Evolutionary conservation across 148 eudicot genomes (phyloP), one percentile per base, ranked within the genome.

Genomic region (Silene conica): DNA sequence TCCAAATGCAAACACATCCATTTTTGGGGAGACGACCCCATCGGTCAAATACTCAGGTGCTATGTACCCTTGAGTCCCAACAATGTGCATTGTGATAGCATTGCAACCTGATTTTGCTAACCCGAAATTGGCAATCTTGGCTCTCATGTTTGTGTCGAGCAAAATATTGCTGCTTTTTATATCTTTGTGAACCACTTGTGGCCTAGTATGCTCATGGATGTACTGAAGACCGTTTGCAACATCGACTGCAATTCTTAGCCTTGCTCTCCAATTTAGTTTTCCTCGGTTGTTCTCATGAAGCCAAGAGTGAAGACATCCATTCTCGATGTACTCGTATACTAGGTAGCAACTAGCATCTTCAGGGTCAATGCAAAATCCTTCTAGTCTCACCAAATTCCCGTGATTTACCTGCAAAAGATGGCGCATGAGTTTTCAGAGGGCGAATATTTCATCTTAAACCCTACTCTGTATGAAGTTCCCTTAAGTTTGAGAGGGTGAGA

Each of bases 31-130:
- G 52, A 94, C 97, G 1, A 91, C 82, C 12, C 98, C 98, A 48
- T 94, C 97, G 0, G 89, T 45, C 56, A 94, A 60, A 58, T 94
- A 94, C 62, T 94, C 98, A 0, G 98, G 98, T 12, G 98, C 91
- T 50, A 94, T 89, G 85, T 91, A 94, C n/a, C 98, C 98, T 65
- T 93, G 95, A 6, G 98, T 91, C 16, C 97, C 98, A 1, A 94
- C 98, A 65, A 94, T 91, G 83, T 94, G 97, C 89, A 85, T 87
- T 8, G 98, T 94, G 34, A 91, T 94, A 54, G 97, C 97, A 25
- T 94, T 94, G 88, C 90, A 88, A 12, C 98, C 98, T 0, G 98
- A 91, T 76, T 84, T 89, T 13, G 98, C 98, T 52, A 94, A 78
- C 31, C 98, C 98, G 13, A 94, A 94, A 74, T 94, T 89, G 50